Conservation (phyloP, 2,329 filamentous ascomycete genomes). For the Aspergillus sp. region DNA sequence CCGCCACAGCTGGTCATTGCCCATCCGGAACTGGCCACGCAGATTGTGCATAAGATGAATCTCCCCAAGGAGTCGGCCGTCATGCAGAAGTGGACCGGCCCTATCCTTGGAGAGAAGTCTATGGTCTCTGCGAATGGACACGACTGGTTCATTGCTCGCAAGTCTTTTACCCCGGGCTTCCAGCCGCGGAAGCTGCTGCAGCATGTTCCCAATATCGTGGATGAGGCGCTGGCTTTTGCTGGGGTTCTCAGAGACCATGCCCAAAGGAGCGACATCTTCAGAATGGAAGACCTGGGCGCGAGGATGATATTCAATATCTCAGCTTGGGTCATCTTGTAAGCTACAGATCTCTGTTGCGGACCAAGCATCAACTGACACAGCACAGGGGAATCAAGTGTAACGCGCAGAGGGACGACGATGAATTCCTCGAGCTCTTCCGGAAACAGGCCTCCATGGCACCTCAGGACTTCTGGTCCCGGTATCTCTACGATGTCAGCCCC, state of each 20-base stretch:
- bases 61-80: slow-evolving; percentile 35
- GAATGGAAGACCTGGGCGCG: slow-evolving; percentile 11
- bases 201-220: slow-evolving; percentile 11
- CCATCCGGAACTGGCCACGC: slow-evolving; percentile 38
- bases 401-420: slow-evolving; percentile 29
- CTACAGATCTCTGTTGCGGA: background rate
- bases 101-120: slow-evolving; percentile 30
- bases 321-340: slow-evolving; percentile 10
- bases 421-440: slow-evolving; percentile 33
- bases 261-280: slow-evolving; percentile 6
- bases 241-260: slow-evolving; percentile 10
- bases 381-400: slow-evolving; percentile 14
- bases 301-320: slow-evolving; percentile 15
- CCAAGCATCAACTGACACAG: slow-evolving; percentile 5
- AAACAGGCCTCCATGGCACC: slow-evolving; percentile 20
- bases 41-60: slow-evolving; percentile 37
- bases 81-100: slow-evolving; percentile 25
- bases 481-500: slow-evolving; percentile 10
- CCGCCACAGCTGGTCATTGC: slow-evolving; percentile 36
- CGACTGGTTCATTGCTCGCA: slow-evolving; percentile 35
- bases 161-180: slow-evolving; percentile 12
- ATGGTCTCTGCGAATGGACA: slow-evolving; percentile 37
- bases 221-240: slow-evolving; percentile 11
- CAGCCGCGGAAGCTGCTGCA: slow-evolving; percentile 10
- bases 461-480: slow-evolving; percentile 10